Base-by-base conservation (phyloP, 208 protist species). In the Balamuthia mandrillaris region DNA sequence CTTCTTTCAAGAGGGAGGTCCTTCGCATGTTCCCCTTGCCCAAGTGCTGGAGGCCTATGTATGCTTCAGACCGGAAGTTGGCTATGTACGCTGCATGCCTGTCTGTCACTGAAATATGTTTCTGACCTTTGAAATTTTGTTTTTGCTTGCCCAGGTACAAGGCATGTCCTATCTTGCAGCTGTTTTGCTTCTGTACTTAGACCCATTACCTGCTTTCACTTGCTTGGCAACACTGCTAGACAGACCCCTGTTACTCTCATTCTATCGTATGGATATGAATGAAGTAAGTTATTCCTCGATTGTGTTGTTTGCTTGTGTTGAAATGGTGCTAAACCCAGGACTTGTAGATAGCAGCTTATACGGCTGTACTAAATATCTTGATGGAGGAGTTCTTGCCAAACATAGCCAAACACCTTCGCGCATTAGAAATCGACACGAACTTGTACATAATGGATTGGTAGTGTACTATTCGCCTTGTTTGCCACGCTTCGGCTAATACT, bases 31-130 rank as follows among this genome's bases (percentile, higher is more conserved):
- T 14, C 54, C 65, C 10, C 49, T 93, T 27, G 51, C 81, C 16
- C 63, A 88, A 35, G 87, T 93, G 4, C 63, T 91, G 29, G 89
- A 92, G 27, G 85, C 89, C 6, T 91, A 88, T 21, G 89, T 92
- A 29, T 91, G 86, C 42, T 91, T 88, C 49, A 33, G 90, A 44
- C 90, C 90, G 2, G 90, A 92, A 39, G 77, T 92, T 41, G 90
- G 89, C 1, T 90, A 90, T 51, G 58, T 88, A 10, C n/a, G 45
- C 56, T 31, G 24, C 35, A 78, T n/a, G n/a, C 24, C 49, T 78
- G 49, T 60, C 7, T 65, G 35, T 39, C 10, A 65, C 5, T 60
- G 37, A 7, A 61, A 68, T 49, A 27, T 29, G 24, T 31, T 54
- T 81, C 7, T n/a, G 27, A 31, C 10, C 49, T 75, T 44, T 72